phyloP scores from a whole-genome alignment of 179 eudicot species.

The Sideroxylon spinosum region DNA sequence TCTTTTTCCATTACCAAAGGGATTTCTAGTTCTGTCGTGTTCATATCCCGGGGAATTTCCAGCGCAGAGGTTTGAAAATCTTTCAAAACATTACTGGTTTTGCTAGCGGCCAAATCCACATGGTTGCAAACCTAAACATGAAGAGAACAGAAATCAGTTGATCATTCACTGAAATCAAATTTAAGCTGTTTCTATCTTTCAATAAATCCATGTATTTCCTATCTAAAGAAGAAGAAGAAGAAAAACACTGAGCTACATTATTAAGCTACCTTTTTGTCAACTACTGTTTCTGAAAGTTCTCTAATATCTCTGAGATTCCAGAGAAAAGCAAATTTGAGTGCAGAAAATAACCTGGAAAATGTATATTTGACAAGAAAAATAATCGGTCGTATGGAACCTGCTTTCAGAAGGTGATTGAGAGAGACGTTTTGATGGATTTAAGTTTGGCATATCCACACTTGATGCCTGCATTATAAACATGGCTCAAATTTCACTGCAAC shows the following conservation, averaged over 20 bases:
- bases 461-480: constrained; percentile 36
- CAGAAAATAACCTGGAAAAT: constrained; percentile 14
- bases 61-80: constrained; percentile 24
- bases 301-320: constrained; percentile 39
- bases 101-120: constrained; percentile 23
- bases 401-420: constrained; percentile 40
- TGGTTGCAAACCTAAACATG: constrained; percentile 32
- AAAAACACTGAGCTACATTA: not conserved
- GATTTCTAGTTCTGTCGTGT: constrained; percentile 35
- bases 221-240: not conserved
- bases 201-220: not conserved
- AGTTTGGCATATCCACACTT: constrained; percentile 21
- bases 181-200: not conserved
- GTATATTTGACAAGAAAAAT: constrained; percentile 3
- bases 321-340: constrained; percentile 2
- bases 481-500: not conserved
- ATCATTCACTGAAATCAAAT: not conserved
- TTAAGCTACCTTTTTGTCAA: constrained; percentile 43
- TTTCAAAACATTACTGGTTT: constrained; percentile 17
- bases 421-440: constrained; percentile 58
- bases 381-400: constrained; percentile 38
- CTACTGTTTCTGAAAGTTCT: constrained; percentile 27
- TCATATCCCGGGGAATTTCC: constrained; percentile 32
- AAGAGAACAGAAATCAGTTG: not conserved
- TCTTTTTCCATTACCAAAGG: constrained; percentile 42